A percentile compares a stretch with the other conserved stretches of the same genome.
Conservation (phyloP, 495 filamentous ascomycete species). For the Penicillium arizonense region DNA sequence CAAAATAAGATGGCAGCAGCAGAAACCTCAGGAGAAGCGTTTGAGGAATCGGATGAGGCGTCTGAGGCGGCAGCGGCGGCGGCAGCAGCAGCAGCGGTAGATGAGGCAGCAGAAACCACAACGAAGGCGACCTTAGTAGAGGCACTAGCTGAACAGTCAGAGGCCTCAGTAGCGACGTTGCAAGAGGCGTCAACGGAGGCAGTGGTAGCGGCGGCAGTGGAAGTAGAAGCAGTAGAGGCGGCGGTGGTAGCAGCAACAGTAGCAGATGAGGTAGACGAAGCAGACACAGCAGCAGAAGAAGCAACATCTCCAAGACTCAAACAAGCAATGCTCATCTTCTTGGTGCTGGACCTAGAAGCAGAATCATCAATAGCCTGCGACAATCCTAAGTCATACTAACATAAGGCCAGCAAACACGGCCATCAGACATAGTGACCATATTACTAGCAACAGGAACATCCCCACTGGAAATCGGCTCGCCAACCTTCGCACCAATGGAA, state of each 20-base stretch:
- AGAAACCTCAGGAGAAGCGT: no score
- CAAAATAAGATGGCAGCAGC: conserved; percentile 36
- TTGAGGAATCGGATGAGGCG: no score
- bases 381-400: conserved; percentile 49
- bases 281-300: no score
- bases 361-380: conserved; percentile 25
- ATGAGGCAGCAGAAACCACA: no score
- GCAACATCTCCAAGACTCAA: conserved; percentile 15
- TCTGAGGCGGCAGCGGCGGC: no score
- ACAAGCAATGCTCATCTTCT: conserved; percentile 50
- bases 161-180: no score
- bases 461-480: conserved; percentile 31
- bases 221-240: neutral
- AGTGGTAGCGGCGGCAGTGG: neutral
- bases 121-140: no score
- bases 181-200: no score
- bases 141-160: no score
- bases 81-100: no score
- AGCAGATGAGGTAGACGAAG: no score
- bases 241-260: neutral
- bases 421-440: conserved; percentile 46
- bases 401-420: conserved; percentile 56
- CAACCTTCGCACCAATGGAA: conserved; percentile 39
- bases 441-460: conserved; percentile 53
- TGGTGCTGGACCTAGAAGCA: conserved; percentile 23